Conservation (phyloP, 768 basidiomycete species). For the Grammothele lineata region DNA sequence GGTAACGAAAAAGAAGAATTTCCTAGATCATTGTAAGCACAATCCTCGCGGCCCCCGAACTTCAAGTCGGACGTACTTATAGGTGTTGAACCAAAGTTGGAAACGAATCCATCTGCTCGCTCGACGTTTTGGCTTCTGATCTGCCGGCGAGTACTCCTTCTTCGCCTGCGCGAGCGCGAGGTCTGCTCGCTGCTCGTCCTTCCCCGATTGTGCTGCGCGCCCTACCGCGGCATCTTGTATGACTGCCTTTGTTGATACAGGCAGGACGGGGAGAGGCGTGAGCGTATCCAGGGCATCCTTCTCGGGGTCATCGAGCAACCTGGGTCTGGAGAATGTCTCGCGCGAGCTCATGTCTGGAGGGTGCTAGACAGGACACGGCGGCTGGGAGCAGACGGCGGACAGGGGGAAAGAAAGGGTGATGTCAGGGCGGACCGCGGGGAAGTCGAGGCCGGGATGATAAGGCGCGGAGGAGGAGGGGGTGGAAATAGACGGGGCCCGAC, state of each 20-base stretch:
- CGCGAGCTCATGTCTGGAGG: constrained; percentile 8
- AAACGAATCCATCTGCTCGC: constrained; percentile 27
- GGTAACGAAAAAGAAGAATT: constrained; percentile 32
- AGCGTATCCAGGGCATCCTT: constrained; percentile 23
- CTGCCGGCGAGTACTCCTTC: constrained; percentile 11
- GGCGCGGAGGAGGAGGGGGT: background rate
- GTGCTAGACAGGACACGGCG: background rate
- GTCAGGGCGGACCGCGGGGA: constrained; percentile 2
- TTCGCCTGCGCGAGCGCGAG: constrained; percentile 15
- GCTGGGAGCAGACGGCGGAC: background rate
- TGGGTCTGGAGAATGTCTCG: constrained; percentile 16
- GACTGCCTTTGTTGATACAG: constrained; percentile 10
- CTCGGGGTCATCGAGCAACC: constrained; percentile 26
- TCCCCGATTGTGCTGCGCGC: constrained; percentile 5
- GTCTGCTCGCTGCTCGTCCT: constrained; percentile 18
- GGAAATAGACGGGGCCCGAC: background rate
- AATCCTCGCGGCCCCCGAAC: too few relatives aligned
- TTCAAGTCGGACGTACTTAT: constrained; percentile 26
- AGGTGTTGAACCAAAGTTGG: constrained; percentile 35
- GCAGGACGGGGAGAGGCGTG: constrained; percentile 10
- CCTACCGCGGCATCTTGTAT: constrained; percentile 4
- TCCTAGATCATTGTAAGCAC: too few relatives aligned
- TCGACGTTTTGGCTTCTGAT: constrained; percentile 17
- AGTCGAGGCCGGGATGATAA: background rate
- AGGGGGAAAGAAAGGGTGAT: background rate